These are phyloP conservation scores for Phytophthora hybrid DNA, from an alignment of 352 stramenopile species.

Conservation along the genomic window DNA sequence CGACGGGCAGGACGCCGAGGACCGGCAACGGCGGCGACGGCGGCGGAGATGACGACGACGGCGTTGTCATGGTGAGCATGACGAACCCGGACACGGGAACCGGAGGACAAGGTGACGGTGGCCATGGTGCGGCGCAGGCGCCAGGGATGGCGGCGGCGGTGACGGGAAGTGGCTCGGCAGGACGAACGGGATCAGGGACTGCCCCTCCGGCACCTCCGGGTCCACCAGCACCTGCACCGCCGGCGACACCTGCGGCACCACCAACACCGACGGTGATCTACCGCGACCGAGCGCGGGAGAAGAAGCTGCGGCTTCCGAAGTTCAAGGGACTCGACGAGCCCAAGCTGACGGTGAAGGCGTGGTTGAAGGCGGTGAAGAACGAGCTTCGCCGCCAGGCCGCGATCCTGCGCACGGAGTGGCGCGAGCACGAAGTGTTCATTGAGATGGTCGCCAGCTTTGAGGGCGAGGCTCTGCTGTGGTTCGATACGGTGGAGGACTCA, in stretches of 20 bases:
- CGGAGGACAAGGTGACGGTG: too few species aligned
- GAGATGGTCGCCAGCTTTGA: neutral
- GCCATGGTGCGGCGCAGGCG: too few species aligned
- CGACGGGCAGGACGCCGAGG: neutral
- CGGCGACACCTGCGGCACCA: too few species aligned
- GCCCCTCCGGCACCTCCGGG: neutral
- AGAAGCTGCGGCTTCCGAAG: conserved; percentile 5
- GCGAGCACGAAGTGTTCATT: conserved; percentile 1
- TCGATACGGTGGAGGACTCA: neutral
- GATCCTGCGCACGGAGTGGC: neutral
- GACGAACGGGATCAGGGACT: neutral
- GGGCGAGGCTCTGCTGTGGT: neutral
- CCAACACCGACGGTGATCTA: neutral
- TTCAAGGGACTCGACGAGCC: conserved; percentile 4
- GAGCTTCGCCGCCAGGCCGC: neutral
- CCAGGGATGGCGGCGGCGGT: too few species aligned
- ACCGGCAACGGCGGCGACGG: neutral
- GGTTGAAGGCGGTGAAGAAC: conserved; percentile 7
- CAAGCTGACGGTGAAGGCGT: conserved; percentile 1
- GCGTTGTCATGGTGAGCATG: neutral
- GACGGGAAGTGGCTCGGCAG: neutral
- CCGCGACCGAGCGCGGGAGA: neutral
- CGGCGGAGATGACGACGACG: too few species aligned
- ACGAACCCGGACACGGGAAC: too few species aligned
- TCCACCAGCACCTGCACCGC: neutral